A percentile compares a stretch with the other conserved stretches of the same genome.
These are phyloP conservation scores for Osmozyma mogii DNA, from an alignment of 805 yeast species.

Conservation along the genomic window DNA sequence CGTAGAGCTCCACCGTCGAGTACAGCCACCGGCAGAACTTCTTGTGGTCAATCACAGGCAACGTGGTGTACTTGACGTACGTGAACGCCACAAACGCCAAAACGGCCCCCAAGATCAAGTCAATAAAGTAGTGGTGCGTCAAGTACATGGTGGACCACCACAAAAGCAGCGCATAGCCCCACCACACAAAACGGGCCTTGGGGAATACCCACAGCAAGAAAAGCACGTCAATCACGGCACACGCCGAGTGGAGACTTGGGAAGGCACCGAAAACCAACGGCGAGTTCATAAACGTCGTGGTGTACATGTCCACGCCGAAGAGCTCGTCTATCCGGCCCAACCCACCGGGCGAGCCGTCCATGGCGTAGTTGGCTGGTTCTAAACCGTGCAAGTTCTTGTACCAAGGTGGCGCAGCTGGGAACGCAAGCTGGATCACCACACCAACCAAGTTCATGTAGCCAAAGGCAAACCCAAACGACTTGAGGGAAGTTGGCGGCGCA, in stretches of 20 bases:
- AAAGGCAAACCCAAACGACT: slow-evolving; percentile 85
- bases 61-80: slow-evolving; percentile 54
- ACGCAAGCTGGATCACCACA: slow-evolving; percentile 69
- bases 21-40: slow-evolving; percentile 70
- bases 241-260: slow-evolving; percentile 84
- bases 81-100: slow-evolving; percentile 65
- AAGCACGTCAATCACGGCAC: slow-evolving; percentile 88
- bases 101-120: slow-evolving; percentile 89
- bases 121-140: slow-evolving; percentile 94
- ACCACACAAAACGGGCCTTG: slow-evolving; percentile 51
- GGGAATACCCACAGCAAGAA: slow-evolving; percentile 85
- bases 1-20: slow-evolving; percentile 21
- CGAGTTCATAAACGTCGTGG: slow-evolving; percentile 73
- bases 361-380: slow-evolving; percentile 81
- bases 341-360: slow-evolving; percentile 96
- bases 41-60: slow-evolving; percentile 52
- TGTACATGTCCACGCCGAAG: slow-evolving; percentile 74
- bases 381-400: slow-evolving; percentile 78
- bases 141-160: slow-evolving; percentile 99
- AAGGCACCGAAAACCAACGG: slow-evolving; percentile 93
- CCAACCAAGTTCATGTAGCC: slow-evolving; percentile 91
- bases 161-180: slow-evolving; percentile 79
- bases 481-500: slow-evolving; percentile 83
- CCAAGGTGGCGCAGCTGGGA: slow-evolving; percentile 99
- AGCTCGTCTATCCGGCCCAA: slow-evolving; percentile 76